Evolutionary conservation across 2,329 filamentous ascomycete species (phyloP).

Genomic region (Allantophomopsis lycopodina): DNA sequence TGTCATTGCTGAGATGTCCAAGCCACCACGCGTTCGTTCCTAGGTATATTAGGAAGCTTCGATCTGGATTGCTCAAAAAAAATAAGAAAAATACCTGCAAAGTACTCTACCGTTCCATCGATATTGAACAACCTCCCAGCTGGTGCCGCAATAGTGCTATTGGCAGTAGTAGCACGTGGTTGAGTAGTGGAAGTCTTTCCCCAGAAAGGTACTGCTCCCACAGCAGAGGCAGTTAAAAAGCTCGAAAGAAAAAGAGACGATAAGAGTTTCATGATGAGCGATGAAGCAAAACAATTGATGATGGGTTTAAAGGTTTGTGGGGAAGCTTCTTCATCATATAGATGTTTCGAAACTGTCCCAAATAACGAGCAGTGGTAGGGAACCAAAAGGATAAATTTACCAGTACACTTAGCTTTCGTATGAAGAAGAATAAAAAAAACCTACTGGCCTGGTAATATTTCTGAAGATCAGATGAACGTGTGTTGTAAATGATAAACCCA

Average conservation of each 20-base stretch:
- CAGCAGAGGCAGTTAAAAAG: constrained; percentile 16
- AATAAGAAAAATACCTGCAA: constrained; percentile 22
- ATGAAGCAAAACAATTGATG: too few species aligned
- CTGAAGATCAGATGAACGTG: too few species aligned
- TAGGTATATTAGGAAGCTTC: not conserved
- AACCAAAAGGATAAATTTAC: too few species aligned
- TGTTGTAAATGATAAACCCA: too few species aligned
- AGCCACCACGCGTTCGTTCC: constrained; percentile 44
- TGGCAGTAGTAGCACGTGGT: constrained; percentile 4
- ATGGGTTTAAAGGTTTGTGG: too few species aligned
- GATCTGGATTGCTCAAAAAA: not conserved
- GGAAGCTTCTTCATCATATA: too few species aligned
- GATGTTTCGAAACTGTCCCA: too few species aligned
- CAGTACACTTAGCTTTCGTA: too few species aligned
- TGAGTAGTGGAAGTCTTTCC: not conserved
- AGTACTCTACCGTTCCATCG: constrained; percentile 30
- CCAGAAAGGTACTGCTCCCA: constrained; percentile 7
- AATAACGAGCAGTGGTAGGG: too few species aligned
- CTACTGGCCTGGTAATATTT: too few species aligned
- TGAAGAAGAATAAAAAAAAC: too few species aligned
- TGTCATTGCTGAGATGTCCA: constrained; percentile 33
- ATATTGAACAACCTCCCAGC: constrained; percentile 23
- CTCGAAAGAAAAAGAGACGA: constrained; percentile 1
- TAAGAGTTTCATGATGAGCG: too few species aligned
- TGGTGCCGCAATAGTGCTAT: constrained; percentile 8